Conservation (phyloP, 176 grass and related monocot genomes). For the Tuctoria greenei region DNA sequence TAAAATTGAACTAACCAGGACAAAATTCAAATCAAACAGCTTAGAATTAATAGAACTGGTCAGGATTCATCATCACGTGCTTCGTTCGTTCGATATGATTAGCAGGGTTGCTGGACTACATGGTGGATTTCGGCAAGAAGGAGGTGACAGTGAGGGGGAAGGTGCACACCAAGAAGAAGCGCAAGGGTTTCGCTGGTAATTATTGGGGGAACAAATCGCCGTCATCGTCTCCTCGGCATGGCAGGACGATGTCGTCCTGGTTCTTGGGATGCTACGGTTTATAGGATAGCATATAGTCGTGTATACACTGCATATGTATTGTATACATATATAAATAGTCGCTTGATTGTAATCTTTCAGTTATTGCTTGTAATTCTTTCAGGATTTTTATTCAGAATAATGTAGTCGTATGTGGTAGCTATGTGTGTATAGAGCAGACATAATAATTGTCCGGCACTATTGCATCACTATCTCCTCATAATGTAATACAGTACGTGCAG, state of each 20-base stretch:
- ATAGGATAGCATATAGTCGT: neutral
- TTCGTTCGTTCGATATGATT: neutral
- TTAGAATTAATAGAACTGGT: too few relatives aligned
- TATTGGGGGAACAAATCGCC: conserved; percentile 25
- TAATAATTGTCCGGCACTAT: neutral
- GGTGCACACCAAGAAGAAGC: conserved; percentile 22
- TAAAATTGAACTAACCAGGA: too few relatives aligned
- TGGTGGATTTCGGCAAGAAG: conserved; percentile 93
- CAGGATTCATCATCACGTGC: neutral
- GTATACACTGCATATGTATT: conserved; percentile 7
- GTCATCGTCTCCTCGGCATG: neutral
- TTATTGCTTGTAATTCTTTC: neutral
- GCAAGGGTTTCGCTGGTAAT: neutral
- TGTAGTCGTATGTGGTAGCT: neutral
- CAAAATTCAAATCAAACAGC: too few relatives aligned
- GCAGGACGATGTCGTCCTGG: conserved; percentile 39
- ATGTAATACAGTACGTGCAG: neutral
- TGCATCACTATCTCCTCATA: neutral
- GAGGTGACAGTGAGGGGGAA: conserved; percentile 79
- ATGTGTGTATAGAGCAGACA: conserved; percentile 1
- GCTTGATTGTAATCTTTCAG: neutral
- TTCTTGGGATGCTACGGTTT: conserved; percentile 59
- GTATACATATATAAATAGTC: conserved; percentile 27
- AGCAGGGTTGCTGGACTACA: conserved; percentile 96
- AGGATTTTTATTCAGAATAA: neutral